phyloP scores from a whole-genome alignment of 495 filamentous ascomycete genomes.

The Talaromyces adpressus region DNA sequence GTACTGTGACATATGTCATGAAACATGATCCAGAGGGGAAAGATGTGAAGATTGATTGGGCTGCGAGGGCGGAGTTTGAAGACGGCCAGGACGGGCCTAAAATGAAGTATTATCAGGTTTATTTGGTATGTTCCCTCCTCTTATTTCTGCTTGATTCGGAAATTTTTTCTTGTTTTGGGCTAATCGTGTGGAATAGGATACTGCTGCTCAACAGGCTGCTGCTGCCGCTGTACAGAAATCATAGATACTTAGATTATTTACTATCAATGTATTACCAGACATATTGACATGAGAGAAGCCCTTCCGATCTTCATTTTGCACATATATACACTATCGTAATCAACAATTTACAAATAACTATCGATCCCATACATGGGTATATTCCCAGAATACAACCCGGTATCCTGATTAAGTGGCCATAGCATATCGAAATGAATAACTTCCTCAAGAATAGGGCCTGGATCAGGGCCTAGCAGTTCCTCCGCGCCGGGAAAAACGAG shows the following conservation, averaged over 20 bases:
- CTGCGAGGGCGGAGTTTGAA: conserved; percentile 46
- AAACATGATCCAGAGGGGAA: conserved; percentile 41
- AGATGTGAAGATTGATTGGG: conserved; percentile 42
- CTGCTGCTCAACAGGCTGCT: conserved; percentile 6
- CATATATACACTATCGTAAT: background rate
- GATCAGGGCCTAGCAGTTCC: conserved; percentile 6
- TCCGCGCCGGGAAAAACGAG: conserved; percentile 7
- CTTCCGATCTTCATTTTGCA: background rate
- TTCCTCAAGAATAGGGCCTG: conserved; percentile 6
- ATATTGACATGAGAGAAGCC: background rate
- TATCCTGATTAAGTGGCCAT: conserved; percentile 7
- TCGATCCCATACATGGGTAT: conserved; percentile 8
- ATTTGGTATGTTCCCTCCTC: conserved; percentile 40
- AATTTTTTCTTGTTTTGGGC: background rate
- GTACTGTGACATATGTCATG: conserved; percentile 48
- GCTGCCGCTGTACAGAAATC: background rate
- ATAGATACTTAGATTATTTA: background rate
- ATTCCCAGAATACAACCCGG: conserved; percentile 6
- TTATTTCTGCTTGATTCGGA: background rate
- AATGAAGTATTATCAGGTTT: conserved; percentile 62
- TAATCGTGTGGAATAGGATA: conserved; percentile 7
- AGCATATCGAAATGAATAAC: conserved; percentile 9
- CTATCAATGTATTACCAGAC: background rate
- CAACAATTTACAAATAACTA: conserved; percentile 1
- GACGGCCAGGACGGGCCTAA: conserved; percentile 38